Evolutionary conservation across 2,329 filamentous ascomycete species (phyloP).

Genomic region (Leptographium galeiforme): DNA sequence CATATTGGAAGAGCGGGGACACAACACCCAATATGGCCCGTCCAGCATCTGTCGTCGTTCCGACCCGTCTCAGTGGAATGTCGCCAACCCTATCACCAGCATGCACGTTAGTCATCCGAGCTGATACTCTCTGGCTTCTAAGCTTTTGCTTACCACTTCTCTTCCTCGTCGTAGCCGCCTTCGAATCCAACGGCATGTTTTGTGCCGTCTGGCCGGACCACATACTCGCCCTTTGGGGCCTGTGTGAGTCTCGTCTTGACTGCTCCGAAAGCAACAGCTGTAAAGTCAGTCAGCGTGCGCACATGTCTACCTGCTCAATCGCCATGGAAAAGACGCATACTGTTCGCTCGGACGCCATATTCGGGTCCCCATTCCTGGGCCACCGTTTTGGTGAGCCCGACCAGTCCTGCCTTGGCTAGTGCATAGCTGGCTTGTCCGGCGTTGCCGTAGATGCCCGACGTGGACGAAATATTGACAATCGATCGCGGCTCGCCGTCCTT

Average conservation of each 20-base stretch:
- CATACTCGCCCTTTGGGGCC: conserved; percentile 69
- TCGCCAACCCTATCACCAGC: conserved; percentile 36
- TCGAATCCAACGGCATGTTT: conserved; percentile 20
- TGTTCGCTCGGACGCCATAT: conserved; percentile 74
- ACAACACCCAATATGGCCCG: conserved; percentile 63
- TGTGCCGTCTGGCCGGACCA: conserved; percentile 59
- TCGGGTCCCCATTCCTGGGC: conserved; percentile 82
- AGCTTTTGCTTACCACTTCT: neutral
- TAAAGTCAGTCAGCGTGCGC: neutral
- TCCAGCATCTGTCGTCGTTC: conserved; percentile 69
- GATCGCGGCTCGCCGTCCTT: conserved; percentile 66
- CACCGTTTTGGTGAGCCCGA: conserved; percentile 75
- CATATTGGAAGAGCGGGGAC: conserved; percentile 73
- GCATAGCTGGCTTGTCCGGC: conserved; percentile 86
- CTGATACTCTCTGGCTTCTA: neutral
- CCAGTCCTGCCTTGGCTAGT: conserved; percentile 71
- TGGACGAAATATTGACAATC: conserved; percentile 75
- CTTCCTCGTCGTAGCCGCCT: conserved; percentile 3
- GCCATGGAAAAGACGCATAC: neutral
- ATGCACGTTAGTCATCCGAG: neutral
- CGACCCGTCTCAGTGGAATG: conserved; percentile 66
- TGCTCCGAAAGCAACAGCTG: conserved; percentile 63
- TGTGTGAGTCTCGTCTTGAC: conserved; percentile 70
- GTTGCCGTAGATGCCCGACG: conserved; percentile 73
- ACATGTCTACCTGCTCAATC: neutral